phyloP scores from a whole-genome alignment of 2,329 filamentous ascomycete species.

The Colletotrichum higginsianum region DNA sequence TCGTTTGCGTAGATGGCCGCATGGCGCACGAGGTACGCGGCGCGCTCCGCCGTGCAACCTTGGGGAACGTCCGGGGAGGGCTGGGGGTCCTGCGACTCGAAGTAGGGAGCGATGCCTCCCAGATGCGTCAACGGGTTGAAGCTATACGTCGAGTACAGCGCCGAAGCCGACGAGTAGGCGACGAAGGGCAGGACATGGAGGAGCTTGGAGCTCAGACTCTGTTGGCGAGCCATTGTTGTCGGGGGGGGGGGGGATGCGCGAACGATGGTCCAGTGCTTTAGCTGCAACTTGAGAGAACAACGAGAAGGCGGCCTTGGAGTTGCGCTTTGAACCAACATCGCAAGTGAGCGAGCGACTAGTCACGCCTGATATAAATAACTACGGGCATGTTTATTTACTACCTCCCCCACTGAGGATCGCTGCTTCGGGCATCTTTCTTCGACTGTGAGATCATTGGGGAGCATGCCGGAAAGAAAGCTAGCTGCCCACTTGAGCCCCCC shows the following conservation, averaged over 20 bases:
- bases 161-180: conserved; percentile 41
- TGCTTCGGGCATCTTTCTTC: no score
- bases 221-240: conserved; percentile 22
- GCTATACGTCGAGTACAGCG: conserved; percentile 61
- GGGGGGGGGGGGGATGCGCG: not conserved
- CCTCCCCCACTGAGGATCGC: not conserved
- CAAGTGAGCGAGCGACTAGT: not conserved
- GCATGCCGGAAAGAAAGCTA: conserved; percentile 2
- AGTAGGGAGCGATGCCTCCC: conserved; percentile 71
- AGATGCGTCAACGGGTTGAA: conserved; percentile 70
- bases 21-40: conserved; percentile 71
- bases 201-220: conserved; percentile 24
- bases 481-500: conserved; percentile 15
- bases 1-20: conserved; percentile 74
- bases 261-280: not conserved
- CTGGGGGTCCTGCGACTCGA: conserved; percentile 66
- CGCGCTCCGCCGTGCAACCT: conserved; percentile 65
- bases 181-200: conserved; percentile 20
- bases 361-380: not conserved
- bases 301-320: not conserved
- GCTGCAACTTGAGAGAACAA: not conserved
- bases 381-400: not conserved
- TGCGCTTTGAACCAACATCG: not conserved
- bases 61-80: conserved; percentile 60
- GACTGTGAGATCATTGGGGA: conserved; percentile 30